phyloP scores from a whole-genome alignment of 345 rosid genomes.

The Conringia planisiliqua region DNA sequence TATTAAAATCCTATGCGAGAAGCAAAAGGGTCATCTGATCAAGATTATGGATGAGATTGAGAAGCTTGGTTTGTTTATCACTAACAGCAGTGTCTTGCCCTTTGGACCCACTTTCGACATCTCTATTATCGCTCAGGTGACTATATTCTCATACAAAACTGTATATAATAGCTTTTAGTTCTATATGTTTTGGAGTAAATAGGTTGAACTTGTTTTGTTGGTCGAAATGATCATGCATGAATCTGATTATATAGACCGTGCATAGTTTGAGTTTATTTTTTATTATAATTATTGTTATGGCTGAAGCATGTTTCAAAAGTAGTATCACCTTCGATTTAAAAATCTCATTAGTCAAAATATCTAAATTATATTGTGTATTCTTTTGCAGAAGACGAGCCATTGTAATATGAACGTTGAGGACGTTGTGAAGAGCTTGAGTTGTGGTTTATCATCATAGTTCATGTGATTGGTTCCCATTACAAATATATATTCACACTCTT shows the following conservation, averaged over 20 bases:
- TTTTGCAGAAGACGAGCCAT: conserved; percentile 57
- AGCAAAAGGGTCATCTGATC: conserved; percentile 57
- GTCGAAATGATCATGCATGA: neutral
- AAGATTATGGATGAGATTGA: conserved; percentile 60
- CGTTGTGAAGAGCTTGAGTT: conserved; percentile 53
- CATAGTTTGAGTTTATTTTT: neutral
- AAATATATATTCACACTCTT: neutral
- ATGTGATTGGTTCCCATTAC: conserved; percentile 27
- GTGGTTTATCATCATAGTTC: conserved; percentile 39
- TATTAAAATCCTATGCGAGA: conserved; percentile 69
- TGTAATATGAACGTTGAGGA: conserved; percentile 54
- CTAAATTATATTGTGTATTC: neutral
- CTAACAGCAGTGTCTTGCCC: conserved; percentile 55
- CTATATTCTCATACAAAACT: conserved; percentile 7
- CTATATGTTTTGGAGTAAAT: neutral
- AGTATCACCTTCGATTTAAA: neutral
- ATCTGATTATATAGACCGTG: neutral
- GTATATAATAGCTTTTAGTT: neutral
- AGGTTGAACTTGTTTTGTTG: neutral
- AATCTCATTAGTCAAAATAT: neutral
- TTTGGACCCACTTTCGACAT: conserved; percentile 70
- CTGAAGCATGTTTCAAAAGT: neutral
- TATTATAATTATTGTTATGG: neutral
- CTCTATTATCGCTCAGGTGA: conserved; percentile 71
- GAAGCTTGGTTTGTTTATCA: conserved; percentile 53